Evolutionary conservation across 2,329 filamentous ascomycete genomes (phyloP).

Genomic region (Colletotrichum abscissum): DNA sequence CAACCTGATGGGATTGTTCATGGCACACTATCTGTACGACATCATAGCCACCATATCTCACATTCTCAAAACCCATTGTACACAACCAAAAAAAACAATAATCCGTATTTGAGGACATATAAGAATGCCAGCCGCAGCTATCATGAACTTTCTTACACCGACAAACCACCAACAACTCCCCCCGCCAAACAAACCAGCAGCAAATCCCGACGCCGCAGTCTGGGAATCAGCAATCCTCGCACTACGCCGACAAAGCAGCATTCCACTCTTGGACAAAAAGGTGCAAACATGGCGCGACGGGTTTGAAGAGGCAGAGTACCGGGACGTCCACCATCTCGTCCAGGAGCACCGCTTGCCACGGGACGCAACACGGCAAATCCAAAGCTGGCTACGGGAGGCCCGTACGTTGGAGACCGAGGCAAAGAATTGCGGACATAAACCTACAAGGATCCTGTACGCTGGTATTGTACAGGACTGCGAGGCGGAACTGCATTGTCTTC

Average conservation of each 20-base stretch:
- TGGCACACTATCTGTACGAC: neutral
- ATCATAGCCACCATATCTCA: neutral
- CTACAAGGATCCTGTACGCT: slow-evolving; percentile 40
- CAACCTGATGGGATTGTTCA: neutral
- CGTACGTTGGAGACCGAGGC: neutral
- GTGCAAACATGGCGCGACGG: slow-evolving; percentile 1
- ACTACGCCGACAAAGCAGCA: neutral
- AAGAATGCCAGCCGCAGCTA: neutral
- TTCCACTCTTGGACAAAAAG: neutral
- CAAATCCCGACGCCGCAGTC: neutral
- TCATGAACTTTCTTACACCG: neutral
- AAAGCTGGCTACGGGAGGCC: slow-evolving; percentile 8
- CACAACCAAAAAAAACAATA: neutral
- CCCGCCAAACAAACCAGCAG: neutral
- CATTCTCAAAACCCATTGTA: neutral
- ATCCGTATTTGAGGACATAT: neutral
- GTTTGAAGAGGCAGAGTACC: neutral
- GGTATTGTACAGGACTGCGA: slow-evolving; percentile 44
- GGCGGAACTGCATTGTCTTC: slow-evolving; percentile 23
- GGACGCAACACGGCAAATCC: neutral
- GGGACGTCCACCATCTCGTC: neutral
- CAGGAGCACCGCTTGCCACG: neutral
- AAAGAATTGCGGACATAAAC: slow-evolving; percentile 10
- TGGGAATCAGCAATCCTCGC: neutral
- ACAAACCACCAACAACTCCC: too few relatives aligned